Evolutionary conservation across 352 stramenopile genomes (phyloP).

Genomic region (Phytophthora cryptogea): DNA sequence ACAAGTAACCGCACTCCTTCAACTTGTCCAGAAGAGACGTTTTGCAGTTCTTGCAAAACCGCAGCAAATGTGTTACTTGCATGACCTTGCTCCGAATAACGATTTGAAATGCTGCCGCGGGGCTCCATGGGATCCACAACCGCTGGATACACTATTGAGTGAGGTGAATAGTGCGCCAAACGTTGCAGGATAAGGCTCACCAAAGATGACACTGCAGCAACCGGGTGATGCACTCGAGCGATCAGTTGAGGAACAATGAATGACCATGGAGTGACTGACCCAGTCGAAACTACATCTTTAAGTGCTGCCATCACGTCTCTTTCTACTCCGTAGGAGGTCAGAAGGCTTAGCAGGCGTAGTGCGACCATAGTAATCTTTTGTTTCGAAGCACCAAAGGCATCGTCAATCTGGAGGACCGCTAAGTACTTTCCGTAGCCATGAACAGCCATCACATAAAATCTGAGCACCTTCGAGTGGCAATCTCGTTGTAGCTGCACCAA

Average conservation of each 20-base stretch:
- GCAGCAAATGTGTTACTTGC: conserved; percentile 35
- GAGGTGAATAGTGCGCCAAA: conserved; percentile 60
- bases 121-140: conserved; percentile 61
- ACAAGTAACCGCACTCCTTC: conserved; percentile 66
- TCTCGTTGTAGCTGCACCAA: conserved; percentile 41
- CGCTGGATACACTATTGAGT: conserved; percentile 77
- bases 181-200: conserved; percentile 67
- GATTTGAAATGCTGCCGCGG: conserved; percentile 6
- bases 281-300: conserved; percentile 45
- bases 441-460: conserved; percentile 44
- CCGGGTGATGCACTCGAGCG: conserved; percentile 61
- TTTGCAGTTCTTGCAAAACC: conserved; percentile 50
- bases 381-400: conserved; percentile 7
- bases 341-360: conserved; percentile 66
- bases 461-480: conserved; percentile 41
- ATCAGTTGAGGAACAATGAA: conserved; percentile 79
- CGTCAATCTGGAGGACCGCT: conserved; percentile 12
- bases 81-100: conserved; percentile 6
- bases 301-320: conserved; percentile 43
- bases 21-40: conserved; percentile 45
- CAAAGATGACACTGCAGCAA: conserved; percentile 48
- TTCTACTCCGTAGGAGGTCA: conserved; percentile 69
- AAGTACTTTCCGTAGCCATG: conserved; percentile 52
- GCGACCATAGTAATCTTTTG: conserved; percentile 53
- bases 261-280: conserved; percentile 66